Percentiles rank a stretch among this genome's conserved stretches.
Conservation (phyloP, 2,329 filamentous ascomycete species). For the Penicillium oxalicum region DNA sequence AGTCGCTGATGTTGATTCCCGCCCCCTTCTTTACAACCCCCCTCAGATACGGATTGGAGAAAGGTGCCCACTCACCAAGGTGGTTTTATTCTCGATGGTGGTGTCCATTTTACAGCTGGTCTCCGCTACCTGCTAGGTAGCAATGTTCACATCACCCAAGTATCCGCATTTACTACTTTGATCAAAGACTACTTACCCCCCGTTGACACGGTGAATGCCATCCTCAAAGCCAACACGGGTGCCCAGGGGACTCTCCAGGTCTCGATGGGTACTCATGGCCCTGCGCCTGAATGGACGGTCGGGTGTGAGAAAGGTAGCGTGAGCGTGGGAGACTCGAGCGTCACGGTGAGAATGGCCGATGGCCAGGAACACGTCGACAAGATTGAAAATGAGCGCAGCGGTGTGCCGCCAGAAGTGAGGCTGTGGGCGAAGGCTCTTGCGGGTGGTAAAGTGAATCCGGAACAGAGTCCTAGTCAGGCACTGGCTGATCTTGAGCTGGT, state of each 20-base stretch:
- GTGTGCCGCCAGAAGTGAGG: slow-evolving; percentile 8
- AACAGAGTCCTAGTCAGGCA: slow-evolving; percentile 13
- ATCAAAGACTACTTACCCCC: slow-evolving; percentile 55
- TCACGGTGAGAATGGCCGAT: slow-evolving; percentile 2
- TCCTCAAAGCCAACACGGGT: slow-evolving; percentile 50
- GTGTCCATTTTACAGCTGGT: slow-evolving; percentile 65
- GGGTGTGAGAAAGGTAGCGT: slow-evolving; percentile 38
- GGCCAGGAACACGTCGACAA: slow-evolving; percentile 4
- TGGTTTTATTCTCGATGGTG: slow-evolving; percentile 69
- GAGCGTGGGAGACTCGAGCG: slow-evolving; percentile 4
- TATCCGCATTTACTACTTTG: slow-evolving; percentile 53
- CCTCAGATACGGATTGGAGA: slow-evolving; percentile 53
- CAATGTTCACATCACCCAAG: slow-evolving; percentile 41
- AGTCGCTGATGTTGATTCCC: slow-evolving; percentile 6
- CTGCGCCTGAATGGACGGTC: slow-evolving; percentile 4
- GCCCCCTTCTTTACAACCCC: background rate
- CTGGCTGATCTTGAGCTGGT: slow-evolving; percentile 15
- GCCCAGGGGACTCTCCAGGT: slow-evolving; percentile 52
- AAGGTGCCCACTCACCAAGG: slow-evolving; percentile 66
- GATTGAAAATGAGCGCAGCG: slow-evolving; percentile 1
- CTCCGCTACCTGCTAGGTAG: slow-evolving; percentile 50
- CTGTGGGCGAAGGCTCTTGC: slow-evolving; percentile 7
- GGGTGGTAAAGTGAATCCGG: slow-evolving; percentile 1
- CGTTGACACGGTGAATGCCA: slow-evolving; percentile 60
- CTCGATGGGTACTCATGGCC: slow-evolving; percentile 43